Base-by-base conservation (phyloP, 2,329 filamentous ascomycete species). In the Escovopsis weberi region DNA sequence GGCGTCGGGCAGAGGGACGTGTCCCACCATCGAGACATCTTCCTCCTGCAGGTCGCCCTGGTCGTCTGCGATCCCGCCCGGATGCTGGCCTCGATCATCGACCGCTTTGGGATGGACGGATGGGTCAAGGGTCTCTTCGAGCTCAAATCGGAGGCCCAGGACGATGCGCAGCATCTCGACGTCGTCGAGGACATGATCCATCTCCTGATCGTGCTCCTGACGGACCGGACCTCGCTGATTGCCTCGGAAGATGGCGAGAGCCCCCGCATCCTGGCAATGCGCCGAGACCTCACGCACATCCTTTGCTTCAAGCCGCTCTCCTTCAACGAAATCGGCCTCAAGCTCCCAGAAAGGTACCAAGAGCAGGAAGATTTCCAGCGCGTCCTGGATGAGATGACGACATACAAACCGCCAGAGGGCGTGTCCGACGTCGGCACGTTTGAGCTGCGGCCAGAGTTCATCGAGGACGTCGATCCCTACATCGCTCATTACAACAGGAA, bases 401-500 rank as follows among this genome's bases (percentile, higher is more conserved):
- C 72, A 2, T 98, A 88, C 68, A 86, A 87, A 50, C 70, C 86
- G 9, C 91, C 91, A 0, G 91, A 98, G 60, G 91, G 89, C 5
- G 65, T 96, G 30, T 85, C 84, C 4, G 91, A 98, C 57, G 84
- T 88, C 12, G 91, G 93, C 44, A 94, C 85, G 0, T 98, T 98
- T 54, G 87, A 95, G 59, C 68, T 98, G 41, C 91, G 88, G 56
- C 78, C 83, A 4, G 77, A 94, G 47, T 91, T 81, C 53, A 74
- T 95, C 34, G 83, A 89, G 51, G 75, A 93, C 38, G 78, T 98
- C 40, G 93, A 98, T 58, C 91, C 93, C 1, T 98, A 95, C 59
- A 91, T 88, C 55, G 84, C 88, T 6, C 87, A 96, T 56, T 98
- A 94, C 61, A 93, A 80, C 55, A 94, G 94, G 57, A 98, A 98